Conservation (phyloP, 805 yeast species). For the Candida awuae region DNA sequence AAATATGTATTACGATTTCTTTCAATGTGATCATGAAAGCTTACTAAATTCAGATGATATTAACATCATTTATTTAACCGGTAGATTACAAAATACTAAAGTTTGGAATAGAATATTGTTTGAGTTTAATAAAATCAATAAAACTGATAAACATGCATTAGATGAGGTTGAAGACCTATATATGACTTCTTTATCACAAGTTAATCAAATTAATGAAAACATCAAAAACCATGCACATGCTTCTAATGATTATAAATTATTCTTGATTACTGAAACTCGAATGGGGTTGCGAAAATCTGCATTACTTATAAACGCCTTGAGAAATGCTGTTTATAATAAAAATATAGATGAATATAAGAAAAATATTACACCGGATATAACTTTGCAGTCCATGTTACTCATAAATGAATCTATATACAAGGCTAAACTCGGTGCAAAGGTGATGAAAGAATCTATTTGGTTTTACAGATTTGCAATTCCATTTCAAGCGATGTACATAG, state of each 20-base stretch:
- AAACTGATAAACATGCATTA: constrained; percentile 7
- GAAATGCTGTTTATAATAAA: constrained; percentile 7
- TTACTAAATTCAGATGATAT: constrained; percentile 11
- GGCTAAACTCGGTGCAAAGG: constrained; percentile 13
- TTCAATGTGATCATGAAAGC: constrained; percentile 14
- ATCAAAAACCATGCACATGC: constrained; percentile 2
- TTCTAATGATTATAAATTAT: constrained; percentile 7
- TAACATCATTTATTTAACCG: constrained; percentile 11
- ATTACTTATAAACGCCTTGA: constrained; percentile 14
- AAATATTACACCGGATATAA: constrained; percentile 13
- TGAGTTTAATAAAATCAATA: constrained; percentile 16
- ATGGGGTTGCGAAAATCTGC: constrained; percentile 17
- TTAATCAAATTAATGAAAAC: constrained; percentile 10
- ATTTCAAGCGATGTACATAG: constrained; percentile 20
- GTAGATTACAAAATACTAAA: constrained; percentile 15
- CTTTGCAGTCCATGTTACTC: constrained; percentile 17
- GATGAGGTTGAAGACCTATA: constrained; percentile 8
- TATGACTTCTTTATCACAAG: constrained; percentile 7
- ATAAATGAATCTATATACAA: constrained; percentile 20
- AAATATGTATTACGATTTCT: constrained; percentile 13
- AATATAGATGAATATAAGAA: constrained; percentile 2
- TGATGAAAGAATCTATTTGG: constrained; percentile 14
- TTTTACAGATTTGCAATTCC: constrained; percentile 19
- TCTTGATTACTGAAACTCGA: constrained; percentile 17
- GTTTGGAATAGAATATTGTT: constrained; percentile 14